Conservation (phyloP, 2,329 filamentous ascomycete species). For the Zarea fungicola region DNA sequence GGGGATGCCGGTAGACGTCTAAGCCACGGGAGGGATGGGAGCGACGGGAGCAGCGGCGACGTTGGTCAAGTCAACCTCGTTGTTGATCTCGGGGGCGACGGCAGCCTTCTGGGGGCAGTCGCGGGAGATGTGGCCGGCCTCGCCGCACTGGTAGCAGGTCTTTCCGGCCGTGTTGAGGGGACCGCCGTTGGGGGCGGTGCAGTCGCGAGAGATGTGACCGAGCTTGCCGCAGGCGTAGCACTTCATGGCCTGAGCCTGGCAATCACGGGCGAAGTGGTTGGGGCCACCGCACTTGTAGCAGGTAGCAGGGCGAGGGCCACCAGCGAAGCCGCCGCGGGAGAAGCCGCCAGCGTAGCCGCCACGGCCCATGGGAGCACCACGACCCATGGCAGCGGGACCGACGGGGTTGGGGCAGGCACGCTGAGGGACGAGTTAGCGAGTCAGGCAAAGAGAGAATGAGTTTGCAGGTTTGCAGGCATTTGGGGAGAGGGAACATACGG, state of each 20-base stretch:
- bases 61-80: constrained; percentile 39
- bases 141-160: constrained; percentile 97
- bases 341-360: constrained; percentile 61
- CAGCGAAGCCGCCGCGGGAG: constrained; percentile 68
- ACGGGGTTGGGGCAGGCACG: constrained; percentile 79
- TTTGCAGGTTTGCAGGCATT: background rate
- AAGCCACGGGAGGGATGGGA: constrained; percentile 36
- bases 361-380: constrained; percentile 63
- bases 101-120: constrained; percentile 76
- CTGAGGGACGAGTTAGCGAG: constrained; percentile 32
- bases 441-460: background rate
- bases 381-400: constrained; percentile 51
- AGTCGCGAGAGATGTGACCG: constrained; percentile 88
- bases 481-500: constrained; percentile 50
- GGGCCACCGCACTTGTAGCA: constrained; percentile 78
- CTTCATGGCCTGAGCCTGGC: constrained; percentile 97
- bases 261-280: constrained; percentile 97
- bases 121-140: constrained; percentile 92
- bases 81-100: constrained; percentile 43
- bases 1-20: constrained; percentile 15
- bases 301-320: constrained; percentile 62
- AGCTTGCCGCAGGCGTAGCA: constrained; percentile 97
- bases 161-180: constrained; percentile 94
- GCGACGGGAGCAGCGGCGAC: constrained; percentile 42
- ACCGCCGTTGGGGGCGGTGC: constrained; percentile 93